Evolutionary conservation across 2,329 filamentous ascomycete species (phyloP).

Genomic region (Penicillium corylophilum): DNA sequence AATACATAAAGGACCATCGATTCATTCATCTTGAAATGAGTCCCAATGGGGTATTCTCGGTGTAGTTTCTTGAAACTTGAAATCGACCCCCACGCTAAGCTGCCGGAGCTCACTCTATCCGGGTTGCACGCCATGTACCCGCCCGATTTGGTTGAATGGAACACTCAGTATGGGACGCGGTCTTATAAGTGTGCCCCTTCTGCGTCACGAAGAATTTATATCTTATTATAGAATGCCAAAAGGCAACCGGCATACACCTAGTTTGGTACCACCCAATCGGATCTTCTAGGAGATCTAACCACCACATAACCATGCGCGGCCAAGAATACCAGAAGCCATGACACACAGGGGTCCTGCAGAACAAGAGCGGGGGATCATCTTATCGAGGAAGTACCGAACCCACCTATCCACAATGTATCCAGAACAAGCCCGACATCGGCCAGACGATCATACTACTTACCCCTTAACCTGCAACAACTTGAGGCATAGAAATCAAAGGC

Average conservation of each 20-base stretch:
- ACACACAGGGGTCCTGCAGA: not conserved
- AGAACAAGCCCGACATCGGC: not conserved
- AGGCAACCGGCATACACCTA: not conserved
- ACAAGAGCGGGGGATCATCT: not conserved
- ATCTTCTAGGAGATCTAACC: not conserved
- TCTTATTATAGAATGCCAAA: not conserved
- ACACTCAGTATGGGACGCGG: too few relatives aligned
- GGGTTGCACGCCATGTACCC: too few relatives aligned
- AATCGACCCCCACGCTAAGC: not conserved
- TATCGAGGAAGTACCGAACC: not conserved
- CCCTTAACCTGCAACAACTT: not conserved
- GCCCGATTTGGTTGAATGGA: too few relatives aligned
- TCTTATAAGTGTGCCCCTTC: not conserved
- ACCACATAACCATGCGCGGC: not conserved
- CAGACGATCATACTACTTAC: not conserved
- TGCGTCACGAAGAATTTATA: not conserved
- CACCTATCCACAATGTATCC: not conserved
- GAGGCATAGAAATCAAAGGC: not conserved
- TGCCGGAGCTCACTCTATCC: not conserved
- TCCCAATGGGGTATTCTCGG: too few relatives aligned
- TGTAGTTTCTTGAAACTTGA: too few relatives aligned
- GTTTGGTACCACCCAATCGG: not conserved
- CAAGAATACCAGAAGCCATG: not conserved
- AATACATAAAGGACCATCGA: too few relatives aligned
- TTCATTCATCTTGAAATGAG: too few relatives aligned